These are phyloP conservation scores for Aspergillus fumigatiaffinis DNA, from an alignment of 2,329 filamentous ascomycete species.

Conservation along the genomic window DNA sequence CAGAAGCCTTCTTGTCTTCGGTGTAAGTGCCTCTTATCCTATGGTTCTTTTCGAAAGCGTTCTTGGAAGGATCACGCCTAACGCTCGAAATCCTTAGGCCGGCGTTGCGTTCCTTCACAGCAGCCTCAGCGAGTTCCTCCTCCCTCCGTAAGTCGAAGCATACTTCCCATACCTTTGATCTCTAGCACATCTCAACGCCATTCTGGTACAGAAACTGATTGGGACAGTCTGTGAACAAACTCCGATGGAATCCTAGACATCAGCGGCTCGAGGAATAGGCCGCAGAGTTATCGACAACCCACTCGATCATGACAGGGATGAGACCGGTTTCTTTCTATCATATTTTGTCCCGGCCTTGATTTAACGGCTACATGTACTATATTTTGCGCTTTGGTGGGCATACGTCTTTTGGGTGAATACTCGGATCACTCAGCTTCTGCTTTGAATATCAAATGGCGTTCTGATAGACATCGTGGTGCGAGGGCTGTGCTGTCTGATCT, in stretches of 20 bases:
- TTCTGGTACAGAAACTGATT: constrained; percentile 6
- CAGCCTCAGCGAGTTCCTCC: constrained; percentile 63
- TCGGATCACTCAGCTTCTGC: not conserved
- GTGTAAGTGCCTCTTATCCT: constrained; percentile 49
- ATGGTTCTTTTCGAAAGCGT: not conserved
- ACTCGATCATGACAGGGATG: not conserved
- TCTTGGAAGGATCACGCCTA: constrained; percentile 7
- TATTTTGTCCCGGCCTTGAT: constrained; percentile 8
- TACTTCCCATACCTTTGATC: constrained; percentile 18
- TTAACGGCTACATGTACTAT: constrained; percentile 24
- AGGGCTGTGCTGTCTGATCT: not conserved
- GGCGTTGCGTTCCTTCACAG: constrained; percentile 65
- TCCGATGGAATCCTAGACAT: not conserved
- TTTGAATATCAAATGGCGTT: constrained; percentile 10
- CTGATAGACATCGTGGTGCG: constrained; percentile 9
- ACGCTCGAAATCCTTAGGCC: constrained; percentile 42
- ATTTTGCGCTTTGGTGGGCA: constrained; percentile 18
- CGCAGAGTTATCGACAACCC: not conserved
- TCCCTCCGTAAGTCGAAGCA: constrained; percentile 52
- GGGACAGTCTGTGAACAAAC: constrained; percentile 18
- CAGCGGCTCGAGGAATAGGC: not conserved
- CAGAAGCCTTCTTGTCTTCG: constrained; percentile 64
- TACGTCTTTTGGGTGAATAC: constrained; percentile 10
- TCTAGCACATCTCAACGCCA: constrained; percentile 1
- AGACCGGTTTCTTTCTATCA: constrained; percentile 1